Conservation (phyloP, 345 rosid genomes). For the Trapa bicornis region DNA sequence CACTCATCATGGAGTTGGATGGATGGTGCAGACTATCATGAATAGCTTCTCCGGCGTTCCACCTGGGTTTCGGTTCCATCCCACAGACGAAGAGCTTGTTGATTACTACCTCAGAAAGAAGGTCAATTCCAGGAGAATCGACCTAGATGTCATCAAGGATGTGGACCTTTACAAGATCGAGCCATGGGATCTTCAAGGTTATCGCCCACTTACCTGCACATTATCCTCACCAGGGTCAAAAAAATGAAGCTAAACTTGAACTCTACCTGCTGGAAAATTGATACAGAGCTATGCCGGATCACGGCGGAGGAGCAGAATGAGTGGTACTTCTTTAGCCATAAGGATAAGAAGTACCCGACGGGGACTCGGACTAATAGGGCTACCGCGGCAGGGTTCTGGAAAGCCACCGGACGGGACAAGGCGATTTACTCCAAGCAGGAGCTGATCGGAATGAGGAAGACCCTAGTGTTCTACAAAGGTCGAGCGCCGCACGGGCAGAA, state of each 20-base stretch:
- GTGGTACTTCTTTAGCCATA: slow-evolving; percentile 96
- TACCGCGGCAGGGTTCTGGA: slow-evolving; percentile 92
- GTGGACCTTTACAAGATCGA: slow-evolving; percentile 79
- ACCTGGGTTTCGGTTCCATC: slow-evolving; percentile 71
- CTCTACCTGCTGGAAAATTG: neutral
- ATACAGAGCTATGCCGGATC: slow-evolving; percentile 61
- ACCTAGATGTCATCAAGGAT: slow-evolving; percentile 64
- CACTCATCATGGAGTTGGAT: too few relatives aligned
- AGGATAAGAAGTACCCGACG: slow-evolving; percentile 93
- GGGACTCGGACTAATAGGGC: slow-evolving; percentile 97
- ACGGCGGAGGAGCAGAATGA: slow-evolving; percentile 80
- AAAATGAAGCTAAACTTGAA: too few relatives aligned
- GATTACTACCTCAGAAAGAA: slow-evolving; percentile 66
- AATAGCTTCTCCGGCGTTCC: slow-evolving; percentile 45
- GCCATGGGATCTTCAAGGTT: slow-evolving; percentile 84
- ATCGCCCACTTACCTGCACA: neutral
- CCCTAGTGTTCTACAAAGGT: slow-evolving; percentile 83
- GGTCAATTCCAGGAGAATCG: slow-evolving; percentile 44
- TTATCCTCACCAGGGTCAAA: neutral
- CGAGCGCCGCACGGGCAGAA: slow-evolving; percentile 94
- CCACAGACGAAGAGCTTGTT: slow-evolving; percentile 72
- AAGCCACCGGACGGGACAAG: slow-evolving; percentile 98
- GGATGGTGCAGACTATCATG: slow-evolving; percentile 15
- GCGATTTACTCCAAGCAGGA: slow-evolving; percentile 66
- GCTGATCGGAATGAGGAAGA: slow-evolving; percentile 93